Conservation (phyloP, 805 yeast species). For the Hanseniaspora mollemarum region DNA sequence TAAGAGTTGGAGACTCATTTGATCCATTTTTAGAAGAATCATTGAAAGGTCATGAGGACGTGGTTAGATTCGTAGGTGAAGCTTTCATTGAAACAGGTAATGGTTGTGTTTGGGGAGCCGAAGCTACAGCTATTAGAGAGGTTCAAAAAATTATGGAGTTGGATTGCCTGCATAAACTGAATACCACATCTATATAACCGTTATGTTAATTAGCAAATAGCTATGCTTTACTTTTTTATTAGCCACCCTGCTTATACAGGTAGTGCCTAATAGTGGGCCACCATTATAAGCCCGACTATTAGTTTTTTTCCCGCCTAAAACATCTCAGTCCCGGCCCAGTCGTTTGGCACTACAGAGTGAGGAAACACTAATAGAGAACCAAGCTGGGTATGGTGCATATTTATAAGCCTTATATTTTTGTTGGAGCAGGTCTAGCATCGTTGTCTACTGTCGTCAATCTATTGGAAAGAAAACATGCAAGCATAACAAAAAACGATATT, state of each 20-base stretch:
- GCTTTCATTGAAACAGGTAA: slow-evolving; percentile 68
- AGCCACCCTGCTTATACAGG: no score
- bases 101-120: slow-evolving; percentile 82
- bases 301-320: no score
- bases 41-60: slow-evolving; percentile 40
- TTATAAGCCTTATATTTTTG: slow-evolving; percentile 31
- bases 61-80: slow-evolving; percentile 69
- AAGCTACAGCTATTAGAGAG: slow-evolving; percentile 50
- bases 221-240: no score
- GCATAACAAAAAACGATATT: slow-evolving; percentile 3
- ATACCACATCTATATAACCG: not conserved
- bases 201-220: not conserved
- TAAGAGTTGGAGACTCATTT: slow-evolving; percentile 51
- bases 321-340: no score
- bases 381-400: not conserved
- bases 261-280: no score
- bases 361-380: no score
- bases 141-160: slow-evolving; percentile 28
- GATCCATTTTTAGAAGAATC: slow-evolving; percentile 45
- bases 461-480: slow-evolving; percentile 17
- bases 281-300: no score
- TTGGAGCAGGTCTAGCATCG: slow-evolving; percentile 84
- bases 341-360: no score
- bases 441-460: slow-evolving; percentile 55
- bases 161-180: not conserved